Percentiles rank a stretch among this genome's conserved stretches.
These are phyloP conservation scores for Boechera stricta DNA, from an alignment of 345 rosid genomes.

Conservation along the genomic window DNA sequence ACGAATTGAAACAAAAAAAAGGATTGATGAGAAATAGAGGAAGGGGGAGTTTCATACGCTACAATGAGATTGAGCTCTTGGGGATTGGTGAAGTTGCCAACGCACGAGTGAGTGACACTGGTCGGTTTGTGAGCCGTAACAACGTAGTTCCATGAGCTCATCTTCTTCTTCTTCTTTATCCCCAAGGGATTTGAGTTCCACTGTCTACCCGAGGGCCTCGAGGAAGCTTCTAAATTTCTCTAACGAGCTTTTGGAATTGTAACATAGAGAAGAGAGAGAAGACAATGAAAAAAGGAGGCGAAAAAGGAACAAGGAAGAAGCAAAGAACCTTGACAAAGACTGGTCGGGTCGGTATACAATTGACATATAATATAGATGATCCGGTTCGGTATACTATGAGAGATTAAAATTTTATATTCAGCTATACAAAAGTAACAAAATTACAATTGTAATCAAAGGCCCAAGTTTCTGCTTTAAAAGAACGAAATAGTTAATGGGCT, in stretches of 20 bases:
- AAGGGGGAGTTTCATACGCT: conserved; percentile 55
- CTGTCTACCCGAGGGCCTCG: background rate
- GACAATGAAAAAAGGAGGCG: conserved; percentile 16
- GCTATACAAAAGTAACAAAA: no score
- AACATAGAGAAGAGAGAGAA: background rate
- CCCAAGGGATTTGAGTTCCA: conserved; percentile 5
- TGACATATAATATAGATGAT: background rate
- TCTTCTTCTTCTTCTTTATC: conserved; percentile 12
- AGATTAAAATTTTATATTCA: background rate
- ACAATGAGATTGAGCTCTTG: conserved; percentile 95
- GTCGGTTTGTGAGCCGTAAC: conserved; percentile 80
- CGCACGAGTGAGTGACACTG: conserved; percentile 94
- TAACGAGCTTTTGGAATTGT: conserved; percentile 5
- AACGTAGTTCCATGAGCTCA: conserved; percentile 66
- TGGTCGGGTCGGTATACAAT: conserved; percentile 2
- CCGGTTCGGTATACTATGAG: conserved; percentile 4
- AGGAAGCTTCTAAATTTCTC: conserved; percentile 36
- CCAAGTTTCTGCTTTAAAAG: background rate
- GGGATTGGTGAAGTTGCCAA: conserved; percentile 95
- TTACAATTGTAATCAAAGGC: background rate
- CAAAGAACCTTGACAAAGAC: conserved; percentile 11
- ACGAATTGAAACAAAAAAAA: background rate
- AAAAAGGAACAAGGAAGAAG: conserved; percentile 22
- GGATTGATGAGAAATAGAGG: background rate
- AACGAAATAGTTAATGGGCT: background rate